Conservation (phyloP, 2,329 filamentous ascomycete species). For the Arthrobotrys iridis region DNA sequence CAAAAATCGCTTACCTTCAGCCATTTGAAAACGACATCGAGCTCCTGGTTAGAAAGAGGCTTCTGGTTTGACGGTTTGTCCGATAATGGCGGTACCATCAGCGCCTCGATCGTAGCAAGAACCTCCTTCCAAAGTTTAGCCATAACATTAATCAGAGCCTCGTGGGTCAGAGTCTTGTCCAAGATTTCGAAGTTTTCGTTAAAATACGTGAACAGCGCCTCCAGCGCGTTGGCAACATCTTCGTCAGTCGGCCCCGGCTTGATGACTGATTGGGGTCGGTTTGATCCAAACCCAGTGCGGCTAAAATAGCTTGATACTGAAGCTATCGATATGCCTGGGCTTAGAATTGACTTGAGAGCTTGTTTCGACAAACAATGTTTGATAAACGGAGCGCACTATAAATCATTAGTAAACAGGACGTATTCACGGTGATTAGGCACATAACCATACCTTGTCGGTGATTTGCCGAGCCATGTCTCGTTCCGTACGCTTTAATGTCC, state of each 20-base stretch:
- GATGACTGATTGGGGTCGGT: slow-evolving; percentile 64
- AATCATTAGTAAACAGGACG: background rate
- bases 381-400: slow-evolving; percentile 88
- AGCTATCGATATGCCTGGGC: slow-evolving; percentile 75
- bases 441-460: slow-evolving; percentile 84
- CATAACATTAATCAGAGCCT: slow-evolving; percentile 99
- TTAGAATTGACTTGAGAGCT: slow-evolving; percentile 78
- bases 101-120: slow-evolving; percentile 84
- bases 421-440: background rate
- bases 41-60: slow-evolving; percentile 83
- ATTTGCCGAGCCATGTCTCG: slow-evolving; percentile 98
- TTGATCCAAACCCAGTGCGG: slow-evolving; percentile 67
- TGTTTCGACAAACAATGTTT: slow-evolving; percentile 85
- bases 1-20: slow-evolving; percentile 66
- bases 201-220: slow-evolving; percentile 90
- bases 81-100: slow-evolving; percentile 91
- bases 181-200: slow-evolving; percentile 99
- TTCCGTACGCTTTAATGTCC: slow-evolving; percentile 92
- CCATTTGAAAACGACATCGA: slow-evolving; percentile 96
- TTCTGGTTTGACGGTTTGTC: slow-evolving; percentile 91
- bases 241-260: slow-evolving; percentile 71
- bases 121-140: slow-evolving; percentile 98
- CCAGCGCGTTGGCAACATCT: slow-evolving; percentile 82
- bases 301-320: slow-evolving; percentile 76
- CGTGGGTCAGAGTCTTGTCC: slow-evolving; percentile 93